phyloP scores from a whole-genome alignment of 306 rosid species.

The Corylus americana region DNA sequence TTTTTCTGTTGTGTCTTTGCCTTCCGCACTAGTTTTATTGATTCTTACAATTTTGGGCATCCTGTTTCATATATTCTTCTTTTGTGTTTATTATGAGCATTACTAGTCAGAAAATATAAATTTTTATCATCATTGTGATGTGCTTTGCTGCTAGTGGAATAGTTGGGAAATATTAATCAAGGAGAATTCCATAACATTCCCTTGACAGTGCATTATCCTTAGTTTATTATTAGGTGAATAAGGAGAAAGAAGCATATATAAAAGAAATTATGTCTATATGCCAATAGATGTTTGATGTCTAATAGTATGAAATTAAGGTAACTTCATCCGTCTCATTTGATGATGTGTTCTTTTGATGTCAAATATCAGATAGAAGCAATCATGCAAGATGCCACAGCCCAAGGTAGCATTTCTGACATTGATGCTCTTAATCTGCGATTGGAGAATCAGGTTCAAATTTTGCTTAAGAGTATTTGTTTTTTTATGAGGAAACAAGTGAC shows the following conservation, averaged over 20 bases:
- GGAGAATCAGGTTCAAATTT: constrained; percentile 72
- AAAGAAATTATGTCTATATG: background rate
- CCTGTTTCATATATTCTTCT: background rate
- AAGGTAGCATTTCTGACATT: constrained; percentile 68
- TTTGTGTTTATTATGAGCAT: background rate
- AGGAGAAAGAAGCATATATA: background rate
- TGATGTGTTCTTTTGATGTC: constrained; percentile 23
- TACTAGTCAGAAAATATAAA: background rate
- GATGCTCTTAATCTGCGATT: constrained; percentile 70
- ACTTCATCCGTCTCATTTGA: background rate
- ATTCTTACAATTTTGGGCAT: background rate
- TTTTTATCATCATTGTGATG: background rate
- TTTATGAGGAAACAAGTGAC: background rate
- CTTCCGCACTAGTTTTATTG: background rate
- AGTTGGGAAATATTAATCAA: background rate
- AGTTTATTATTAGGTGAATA: background rate
- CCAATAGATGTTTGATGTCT: constrained; percentile 21
- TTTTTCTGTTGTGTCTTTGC: background rate
- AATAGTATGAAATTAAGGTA: constrained; percentile 9
- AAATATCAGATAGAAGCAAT: constrained; percentile 81
- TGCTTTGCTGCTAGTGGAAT: background rate
- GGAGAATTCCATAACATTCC: background rate
- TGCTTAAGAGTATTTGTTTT: background rate
- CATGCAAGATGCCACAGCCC: constrained; percentile 68
- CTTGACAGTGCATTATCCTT: background rate